Base-by-base conservation (phyloP, 257 asterid genomes). In the Nicotiana attenuata region DNA sequence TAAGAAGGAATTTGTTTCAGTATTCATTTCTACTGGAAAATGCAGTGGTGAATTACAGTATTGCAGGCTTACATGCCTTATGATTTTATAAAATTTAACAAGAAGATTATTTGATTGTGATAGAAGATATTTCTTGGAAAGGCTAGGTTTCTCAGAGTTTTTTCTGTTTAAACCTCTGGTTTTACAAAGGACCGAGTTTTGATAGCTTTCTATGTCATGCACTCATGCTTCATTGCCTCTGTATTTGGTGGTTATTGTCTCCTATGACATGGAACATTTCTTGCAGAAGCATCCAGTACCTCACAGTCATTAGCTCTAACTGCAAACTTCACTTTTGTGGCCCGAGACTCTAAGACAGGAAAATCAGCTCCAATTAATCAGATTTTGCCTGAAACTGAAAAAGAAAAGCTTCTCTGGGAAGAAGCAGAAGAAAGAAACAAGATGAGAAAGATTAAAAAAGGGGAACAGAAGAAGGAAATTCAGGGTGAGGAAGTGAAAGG, bases 301-400 rank as follows among this genome's bases (percentile, higher is more conserved):
- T 78, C 92, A 52, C 87, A 91, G 53, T 76, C 88, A 38, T 85
- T 85, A 59, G 97, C 99, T 84, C 93, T 95, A 52, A 95, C 96
- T 29, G 99, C 99, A 63, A 95, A 93, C 88, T 95, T 95, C 89
- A 95, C 98, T 26, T 95, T 95, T 64, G 99, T 95, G 81, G 98
- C 97, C 78, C 99, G 98, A 78, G 98, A 95, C 84, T 91, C 93
- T 0, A 83, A 83, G 73, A 92, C 99, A 1, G 97, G 96, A 80
- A 93, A 93, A 88, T 91, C 98, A 65, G 97, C 97, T 79, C 78
- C 81, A 60, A 91, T 95, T 29, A 93, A 95, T 89, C 97, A 87
- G 80, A 87, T 95, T 82, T 83, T 87, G 47, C 97, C 98, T 5
- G 93, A 95, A 90, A 91, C 94, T 17, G 91, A 90, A 59, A 87